Conservation (phyloP, 208 protist genomes). For the Tritrichomonas musculus region DNA sequence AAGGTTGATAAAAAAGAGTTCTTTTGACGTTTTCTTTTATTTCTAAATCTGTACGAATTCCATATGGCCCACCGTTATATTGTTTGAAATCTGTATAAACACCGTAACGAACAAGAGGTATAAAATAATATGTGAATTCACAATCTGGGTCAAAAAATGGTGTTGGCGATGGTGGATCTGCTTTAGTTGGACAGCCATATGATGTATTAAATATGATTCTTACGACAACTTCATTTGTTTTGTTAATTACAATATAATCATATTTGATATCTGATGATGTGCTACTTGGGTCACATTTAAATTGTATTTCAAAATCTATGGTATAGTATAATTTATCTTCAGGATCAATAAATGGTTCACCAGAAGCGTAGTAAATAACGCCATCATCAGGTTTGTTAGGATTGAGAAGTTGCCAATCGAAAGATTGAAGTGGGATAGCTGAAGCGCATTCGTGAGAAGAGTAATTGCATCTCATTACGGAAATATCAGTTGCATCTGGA, state of each 20-base stretch:
- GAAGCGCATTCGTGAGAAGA: background rate
- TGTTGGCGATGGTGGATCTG: background rate
- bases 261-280: too few species aligned
- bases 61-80: background rate
- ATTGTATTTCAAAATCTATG: background rate
- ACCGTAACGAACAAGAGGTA: background rate
- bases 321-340: background rate
- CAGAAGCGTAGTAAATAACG: background rate
- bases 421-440: background rate
- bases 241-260: too few species aligned
- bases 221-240: background rate
- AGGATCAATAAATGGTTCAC: background rate
- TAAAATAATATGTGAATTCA: background rate
- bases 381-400: background rate
- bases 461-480: background rate
- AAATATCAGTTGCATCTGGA: background rate
- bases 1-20: background rate
- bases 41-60: background rate
- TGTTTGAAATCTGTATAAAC: background rate
- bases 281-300: background rate
- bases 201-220: background rate
- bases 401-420: background rate
- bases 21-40: background rate
- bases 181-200: background rate
- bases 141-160: background rate